Base-by-base conservation (phyloP, 2,329 filamentous ascomycete genomes). In the Penicillium sp. region DNA sequence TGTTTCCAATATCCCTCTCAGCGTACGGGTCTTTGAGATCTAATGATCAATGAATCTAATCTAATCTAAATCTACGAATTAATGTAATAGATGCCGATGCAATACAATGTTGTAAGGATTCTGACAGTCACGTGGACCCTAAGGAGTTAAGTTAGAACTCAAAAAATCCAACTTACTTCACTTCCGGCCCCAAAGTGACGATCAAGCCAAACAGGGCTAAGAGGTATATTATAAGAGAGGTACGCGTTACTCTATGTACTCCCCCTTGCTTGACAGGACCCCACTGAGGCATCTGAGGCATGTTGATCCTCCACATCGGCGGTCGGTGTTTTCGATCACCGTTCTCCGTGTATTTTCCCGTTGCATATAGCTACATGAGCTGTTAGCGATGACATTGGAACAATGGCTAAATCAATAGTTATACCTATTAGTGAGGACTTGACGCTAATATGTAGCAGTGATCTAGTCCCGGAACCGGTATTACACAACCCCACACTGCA, bases 281-380 rank as follows among this genome's bases (percentile, higher is more conserved):
- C 19, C 22, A 28, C 28, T 16, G 45, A 28, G 45, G 22, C 11
- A 41, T 46, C 28, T 16, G 45, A 28, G 45, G 22, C 11, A 41
- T 46, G 49, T 41, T 40, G 51, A 49, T 47, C 43, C 35, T 53
- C 56, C 43, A 37, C 38, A 44, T 61, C 62, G 63, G 62, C 38
- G 58, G 44, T 66, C 65, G 65, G 65, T 62, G 64, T 31, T 66
- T 63, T 42, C 33, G 50, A 50, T 26, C 58, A 47, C 63, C 62
- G 62, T 56, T 26, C 62, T 60, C 61, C 62, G 57, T 36, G 35
- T 36, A 26, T 26, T 40, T 45, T 19, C 7, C 35, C 12, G n/a
- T 31, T 40, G 52, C 10, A 43, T 25, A 33, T 12, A 35, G 31
- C 44, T 16, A 10, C n/a, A 19, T 12, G 25, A 41, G 25, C 22